These are phyloP conservation scores for Sungouiozyma ichnusensis DNA, from an alignment of 805 yeast species.

Conservation along the genomic window DNA sequence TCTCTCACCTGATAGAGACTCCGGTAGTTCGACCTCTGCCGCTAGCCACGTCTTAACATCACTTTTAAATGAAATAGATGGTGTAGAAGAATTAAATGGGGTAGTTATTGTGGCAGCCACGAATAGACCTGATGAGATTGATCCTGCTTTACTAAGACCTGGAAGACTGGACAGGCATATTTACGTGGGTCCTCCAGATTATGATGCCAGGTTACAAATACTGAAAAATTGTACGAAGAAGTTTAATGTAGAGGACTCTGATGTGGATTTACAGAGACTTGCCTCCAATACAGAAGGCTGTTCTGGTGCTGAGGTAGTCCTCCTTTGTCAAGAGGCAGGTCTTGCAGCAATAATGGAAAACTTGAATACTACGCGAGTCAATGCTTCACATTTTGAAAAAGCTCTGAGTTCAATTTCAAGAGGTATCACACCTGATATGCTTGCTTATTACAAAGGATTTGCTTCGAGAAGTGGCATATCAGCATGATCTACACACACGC, in stretches of 20 bases:
- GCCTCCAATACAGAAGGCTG: slow-evolving; percentile 75
- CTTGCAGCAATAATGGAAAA: slow-evolving; percentile 84
- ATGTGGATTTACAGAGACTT: slow-evolving; percentile 40
- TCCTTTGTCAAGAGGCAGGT: slow-evolving; percentile 92
- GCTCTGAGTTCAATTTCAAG: slow-evolving; percentile 60
- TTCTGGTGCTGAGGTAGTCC: slow-evolving; percentile 92
- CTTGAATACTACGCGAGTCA: slow-evolving; percentile 41
- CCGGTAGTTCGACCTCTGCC: slow-evolving; percentile 45
- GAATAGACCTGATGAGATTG: slow-evolving; percentile 87
- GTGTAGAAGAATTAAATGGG: slow-evolving; percentile 89
- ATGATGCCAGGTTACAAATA: slow-evolving; percentile 68
- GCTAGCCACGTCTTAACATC: slow-evolving; percentile 84
- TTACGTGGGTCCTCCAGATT: slow-evolving; percentile 88
- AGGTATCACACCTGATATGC: slow-evolving; percentile 81
- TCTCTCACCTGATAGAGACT: slow-evolving; percentile 64
- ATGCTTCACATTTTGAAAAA: slow-evolving; percentile 55
- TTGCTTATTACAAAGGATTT: slow-evolving; percentile 54
- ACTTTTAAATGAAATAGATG: slow-evolving; percentile 88
- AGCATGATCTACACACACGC: slow-evolving; percentile 8
- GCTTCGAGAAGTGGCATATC: slow-evolving; percentile 33
- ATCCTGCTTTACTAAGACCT: slow-evolving; percentile 86
- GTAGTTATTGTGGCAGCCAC: slow-evolving; percentile 95
- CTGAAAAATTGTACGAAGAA: slow-evolving; percentile 55
- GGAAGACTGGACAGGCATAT: slow-evolving; percentile 92
- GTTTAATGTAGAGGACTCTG: slow-evolving; percentile 42